Evolutionary conservation across 1,284 basidiomycete genomes (phyloP).

Genomic region (Cerioporus squamosus): DNA sequence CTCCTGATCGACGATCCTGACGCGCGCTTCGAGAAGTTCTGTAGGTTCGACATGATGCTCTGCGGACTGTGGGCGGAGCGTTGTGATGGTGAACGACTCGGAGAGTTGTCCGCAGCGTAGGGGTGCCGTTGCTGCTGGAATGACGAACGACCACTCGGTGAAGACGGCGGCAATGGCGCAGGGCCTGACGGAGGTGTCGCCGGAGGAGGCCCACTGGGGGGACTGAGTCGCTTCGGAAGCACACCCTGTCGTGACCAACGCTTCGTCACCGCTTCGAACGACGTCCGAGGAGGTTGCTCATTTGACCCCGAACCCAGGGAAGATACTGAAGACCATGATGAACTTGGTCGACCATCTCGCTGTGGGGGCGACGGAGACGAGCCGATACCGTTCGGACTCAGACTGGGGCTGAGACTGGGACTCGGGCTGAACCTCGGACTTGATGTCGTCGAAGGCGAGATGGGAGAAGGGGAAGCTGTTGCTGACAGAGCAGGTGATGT

Average conservation of each 20-base stretch:
- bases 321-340: constrained; percentile 58
- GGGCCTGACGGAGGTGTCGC: constrained; percentile 43
- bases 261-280: constrained; percentile 43
- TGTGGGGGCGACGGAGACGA: constrained; percentile 9
- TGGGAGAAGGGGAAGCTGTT: constrained; percentile 11
- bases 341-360: constrained; percentile 31
- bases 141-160: constrained; percentile 18
- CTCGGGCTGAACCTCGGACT: constrained; percentile 21
- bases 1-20: constrained; percentile 61
- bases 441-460: constrained; percentile 19
- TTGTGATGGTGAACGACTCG: constrained; percentile 50
- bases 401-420: constrained; percentile 18
- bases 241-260: constrained; percentile 63
- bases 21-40: constrained; percentile 55
- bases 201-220: constrained; percentile 63
- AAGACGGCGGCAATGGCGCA: constrained; percentile 18
- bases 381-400: constrained; percentile 13
- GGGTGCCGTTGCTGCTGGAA: constrained; percentile 35
- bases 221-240: constrained; percentile 55
- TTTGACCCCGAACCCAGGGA: constrained; percentile 54
- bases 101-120: constrained; percentile 38
- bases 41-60: constrained; percentile 52
- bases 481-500: constrained; percentile 18
- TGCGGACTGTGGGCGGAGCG: constrained; percentile 46
- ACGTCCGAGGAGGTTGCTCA: constrained; percentile 32